Evolutionary conservation across 2,329 filamentous ascomycete genomes (phyloP), one percentile per base, ranked within the genome.

Genomic region (Botrytis porri): DNA sequence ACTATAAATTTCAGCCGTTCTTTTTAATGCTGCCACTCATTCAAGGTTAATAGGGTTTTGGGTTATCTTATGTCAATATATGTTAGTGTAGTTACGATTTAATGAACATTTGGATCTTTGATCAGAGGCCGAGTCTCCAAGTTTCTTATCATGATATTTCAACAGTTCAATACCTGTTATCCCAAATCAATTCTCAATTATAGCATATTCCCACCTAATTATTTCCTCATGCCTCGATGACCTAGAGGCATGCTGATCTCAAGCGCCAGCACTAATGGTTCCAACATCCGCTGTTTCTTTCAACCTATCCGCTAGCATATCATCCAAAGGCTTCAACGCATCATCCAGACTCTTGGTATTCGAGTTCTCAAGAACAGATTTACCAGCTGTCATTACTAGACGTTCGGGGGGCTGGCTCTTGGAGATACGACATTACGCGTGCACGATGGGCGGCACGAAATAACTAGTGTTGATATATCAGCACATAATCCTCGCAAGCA

Each of bases 381-480:
- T 71, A 10, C 70, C 70, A 29, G 70, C 70, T 12, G 70, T 71
- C 70, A 71, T 71, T 4, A 66, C 20, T 4, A 71, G 54, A n/a
- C 70, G 43, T 29, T 71, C 70, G 1, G 70, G 70, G 70, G 4
- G 70, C 70, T 3, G 70, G 61, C n/a, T 66, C 61, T 57, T 71
- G 35, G 8, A 71, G 37, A 65, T 71, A 71, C 16, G 70, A 66
- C 70, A 71, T 71, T 39, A 66, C 70, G 22, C 61, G 60, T n/a
- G 70, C 70, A 20, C 70, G 70, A 54, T 71, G 70, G 3, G 70
- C 70, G 7, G 61, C 29, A 10, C 70, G 43, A 29, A 71, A 71
- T 25, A 71, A 48, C 70, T 71, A n/a, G n/a, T 20, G n/a, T 25
- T 32, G 32, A 35, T 22, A 57, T 9, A 29, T 69, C 25, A 69